Conservation (phyloP, 768 basidiomycete species). For the Lyophyllum shimeji region DNA sequence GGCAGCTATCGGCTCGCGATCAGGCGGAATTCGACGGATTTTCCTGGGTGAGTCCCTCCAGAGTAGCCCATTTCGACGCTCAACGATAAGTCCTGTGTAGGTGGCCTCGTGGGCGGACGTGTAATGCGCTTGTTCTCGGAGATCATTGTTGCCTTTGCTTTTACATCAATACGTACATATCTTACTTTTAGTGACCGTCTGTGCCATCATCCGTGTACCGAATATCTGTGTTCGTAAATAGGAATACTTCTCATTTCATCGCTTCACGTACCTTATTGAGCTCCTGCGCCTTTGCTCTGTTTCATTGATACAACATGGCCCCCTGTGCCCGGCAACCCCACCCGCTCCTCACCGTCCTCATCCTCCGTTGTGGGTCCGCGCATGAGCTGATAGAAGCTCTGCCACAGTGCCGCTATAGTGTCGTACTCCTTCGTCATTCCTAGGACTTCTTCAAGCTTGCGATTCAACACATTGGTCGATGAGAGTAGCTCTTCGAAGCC, state of each 20-base stretch:
- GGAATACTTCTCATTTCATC: conserved; percentile 15
- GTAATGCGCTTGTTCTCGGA: conserved; percentile 31
- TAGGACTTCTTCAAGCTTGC: conserved; percentile 89
- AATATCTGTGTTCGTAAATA: conserved; percentile 32
- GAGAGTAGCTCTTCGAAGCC: conserved; percentile 88
- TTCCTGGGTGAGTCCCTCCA: conserved; percentile 69
- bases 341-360: conserved; percentile 33
- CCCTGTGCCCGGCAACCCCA: conserved; percentile 70
- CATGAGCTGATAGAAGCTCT: conserved; percentile 79
- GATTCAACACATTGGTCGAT: conserved; percentile 82
- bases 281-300: conserved; percentile 17
- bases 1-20: conserved; percentile 84
- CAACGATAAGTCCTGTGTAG: conserved; percentile 19
- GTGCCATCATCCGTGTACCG: conserved; percentile 32
- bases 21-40: conserved; percentile 97
- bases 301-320: conserved; percentile 53
- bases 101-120: conserved; percentile 63
- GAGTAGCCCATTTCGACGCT: background rate
- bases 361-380: conserved; percentile 42
- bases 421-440: conserved; percentile 93
- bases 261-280: conserved; percentile 1
- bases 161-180: conserved; percentile 19
- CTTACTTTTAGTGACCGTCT: conserved; percentile 18
- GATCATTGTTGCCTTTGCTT: conserved; percentile 22
- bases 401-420: conserved; percentile 85